phyloP scores from a whole-genome alignment of 1,139 yeast genomes.

The Candida sanyaensis region DNA sequence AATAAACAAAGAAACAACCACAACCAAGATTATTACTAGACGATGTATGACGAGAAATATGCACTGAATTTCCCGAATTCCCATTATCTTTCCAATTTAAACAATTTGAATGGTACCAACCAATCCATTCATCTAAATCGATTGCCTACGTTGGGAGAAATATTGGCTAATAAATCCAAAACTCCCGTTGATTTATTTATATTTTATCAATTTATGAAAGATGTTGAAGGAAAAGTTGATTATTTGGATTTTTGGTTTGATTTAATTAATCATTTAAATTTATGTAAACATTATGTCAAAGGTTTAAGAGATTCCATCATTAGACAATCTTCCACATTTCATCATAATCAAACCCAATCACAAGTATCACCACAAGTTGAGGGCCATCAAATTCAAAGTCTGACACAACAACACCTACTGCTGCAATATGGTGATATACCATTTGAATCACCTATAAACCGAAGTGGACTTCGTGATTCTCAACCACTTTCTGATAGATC shows the following conservation, averaged over 20 bases:
- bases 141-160: slow-evolving; percentile 89
- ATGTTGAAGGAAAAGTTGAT: slow-evolving; percentile 84
- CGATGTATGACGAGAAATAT: slow-evolving; percentile 29
- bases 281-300: slow-evolving; percentile 83
- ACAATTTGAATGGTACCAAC: slow-evolving; percentile 41
- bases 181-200: slow-evolving; percentile 91
- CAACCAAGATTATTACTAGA: not conserved
- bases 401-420: not conserved
- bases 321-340: slow-evolving; percentile 26
- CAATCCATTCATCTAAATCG: slow-evolving; percentile 41
- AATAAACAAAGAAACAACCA: no score
- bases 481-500: slow-evolving; percentile 32
- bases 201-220: slow-evolving; percentile 86
- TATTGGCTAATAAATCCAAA: slow-evolving; percentile 76
- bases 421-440: not conserved
- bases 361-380: slow-evolving; percentile 2
- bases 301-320: slow-evolving; percentile 65
- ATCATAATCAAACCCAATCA: slow-evolving; percentile 6
- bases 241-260: slow-evolving; percentile 95
- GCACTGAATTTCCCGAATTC: slow-evolving; percentile 43
- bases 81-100: slow-evolving; percentile 39
- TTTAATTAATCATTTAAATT: slow-evolving; percentile 79
- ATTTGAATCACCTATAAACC: slow-evolving; percentile 3
- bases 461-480: slow-evolving; percentile 23
- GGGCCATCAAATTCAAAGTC: slow-evolving; percentile 1